These are phyloP conservation scores for Ganoderma multipileum DNA, from an alignment of 1,284 basidiomycete species.

Conservation along the genomic window DNA sequence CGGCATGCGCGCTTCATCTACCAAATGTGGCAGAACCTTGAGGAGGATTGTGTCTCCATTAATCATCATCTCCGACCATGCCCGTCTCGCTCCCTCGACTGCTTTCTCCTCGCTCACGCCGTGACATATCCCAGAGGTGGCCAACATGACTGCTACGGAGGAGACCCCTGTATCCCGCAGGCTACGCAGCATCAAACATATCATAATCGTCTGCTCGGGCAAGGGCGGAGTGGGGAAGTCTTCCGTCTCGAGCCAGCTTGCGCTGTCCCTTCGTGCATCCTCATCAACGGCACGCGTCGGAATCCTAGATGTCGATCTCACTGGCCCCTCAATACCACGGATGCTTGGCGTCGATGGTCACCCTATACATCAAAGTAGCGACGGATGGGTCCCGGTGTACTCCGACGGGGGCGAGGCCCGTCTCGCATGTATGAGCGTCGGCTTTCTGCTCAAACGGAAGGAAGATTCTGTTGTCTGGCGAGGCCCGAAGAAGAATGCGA, in stretches of 20 bases:
- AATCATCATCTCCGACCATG: constrained; percentile 29
- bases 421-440: constrained; percentile 96
- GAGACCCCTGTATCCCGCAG: constrained; percentile 68
- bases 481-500: constrained; percentile 99
- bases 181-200: constrained; percentile 78
- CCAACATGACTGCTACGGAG: constrained; percentile 41
- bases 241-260: constrained; percentile 92
- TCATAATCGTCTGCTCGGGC: constrained; percentile 94
- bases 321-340: constrained; percentile 95
- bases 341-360: constrained; percentile 95
- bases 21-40: constrained; percentile 21
- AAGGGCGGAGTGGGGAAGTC: constrained; percentile 99
- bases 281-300: constrained; percentile 78
- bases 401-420: constrained; percentile 76
- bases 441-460: constrained; percentile 89
- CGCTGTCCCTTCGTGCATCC: constrained; percentile 82
- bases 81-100: constrained; percentile 17
- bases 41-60: constrained; percentile 25
- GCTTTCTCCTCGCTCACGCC: neutral
- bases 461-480: constrained; percentile 97
- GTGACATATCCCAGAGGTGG: constrained; percentile 1
- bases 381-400: constrained; percentile 99
- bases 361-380: constrained; percentile 90
- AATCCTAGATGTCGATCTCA: constrained; percentile 95
- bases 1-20: constrained; percentile 2